Base-by-base conservation (phyloP, 2,329 filamentous ascomycete genomes). In the Calonectria hongkongensis region DNA sequence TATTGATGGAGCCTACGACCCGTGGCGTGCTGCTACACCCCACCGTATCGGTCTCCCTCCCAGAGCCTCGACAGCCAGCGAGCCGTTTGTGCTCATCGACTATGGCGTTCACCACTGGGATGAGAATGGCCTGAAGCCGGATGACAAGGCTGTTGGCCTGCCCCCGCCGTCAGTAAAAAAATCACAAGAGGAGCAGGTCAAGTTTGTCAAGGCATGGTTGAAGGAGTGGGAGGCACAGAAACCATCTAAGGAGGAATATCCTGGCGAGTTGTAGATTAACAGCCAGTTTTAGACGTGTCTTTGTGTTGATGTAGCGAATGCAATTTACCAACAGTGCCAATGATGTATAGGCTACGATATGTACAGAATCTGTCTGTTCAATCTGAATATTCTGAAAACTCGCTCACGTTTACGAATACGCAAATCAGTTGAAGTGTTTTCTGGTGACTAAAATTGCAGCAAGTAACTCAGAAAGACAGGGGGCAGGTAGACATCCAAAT, bases 51-150 rank as follows among this genome's bases (percentile, higher is more conserved):
- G 87, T 1, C 88, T 91, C 0, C 86, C 88, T 0, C 84, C 86
- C 36, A 87, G 94, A 25, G 83, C 86, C 16, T 93, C 89, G 54
- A 94, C 93, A 0, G 84, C 86, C 0, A 88, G 87, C 60, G 89
- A 95, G 85, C 94, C 94, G 0, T 94, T 93, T 74, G 87, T 94
- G n/a, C 81, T 96, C 56, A 95, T 97, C 56, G 85, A 88, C 4
- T 89, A 89, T n/a, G 94, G 91, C 0, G 94, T 96, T 25, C 95
- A 97, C 82, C 94, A 96, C 81, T 97, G 94, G 93, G 93, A 94
- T 76, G 92, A 93, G 84, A 93, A 93, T 75, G 92, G 92, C 0
- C 78, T 94, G n/a, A 63, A 54, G 0, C 78, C 78, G 1, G 90
- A 92, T 63, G 82, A 86, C 1, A 92, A 92, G 70, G 87, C 94